Evolutionary conservation across 108 stramenopile genomes (phyloP), one percentile per base, ranked within the genome.

Genomic region (Fragilariopsis cylindrus): DNA sequence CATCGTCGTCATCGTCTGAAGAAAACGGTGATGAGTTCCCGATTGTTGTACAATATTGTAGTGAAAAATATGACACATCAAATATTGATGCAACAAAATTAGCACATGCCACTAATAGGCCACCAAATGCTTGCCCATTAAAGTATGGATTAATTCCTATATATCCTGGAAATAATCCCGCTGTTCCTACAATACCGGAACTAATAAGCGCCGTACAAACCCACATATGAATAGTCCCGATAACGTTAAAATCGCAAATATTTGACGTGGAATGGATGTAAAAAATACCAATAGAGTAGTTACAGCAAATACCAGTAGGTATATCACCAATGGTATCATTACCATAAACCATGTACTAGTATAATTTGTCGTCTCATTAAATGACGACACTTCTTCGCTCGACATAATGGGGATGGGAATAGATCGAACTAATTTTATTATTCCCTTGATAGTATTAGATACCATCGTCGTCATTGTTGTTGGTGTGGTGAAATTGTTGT

Each of bases 121-220:
- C 84, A 30, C 81, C 84, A 19, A 84, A 21, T 1, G 85, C 82
- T 75, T 88, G 87, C 2, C 87, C 87, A 54, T 76, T 50, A 48
- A 88, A 78, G 63, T 70, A 85, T 11, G 87, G 78, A 57, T 70
- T 57, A 40, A 84, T 73, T 1, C 76, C 85, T 15, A 84, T 30
- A 57, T 72, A 18, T 7, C 72, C 50, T 4, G 48, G 43, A 52
- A 43, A 48, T 12, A 81, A 71, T 41, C 69, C 69, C 0, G 84
- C 84, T 42, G 83, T 76, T n/a, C 77, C 80, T 4, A 85, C 72
- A 54, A 85, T 76, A 19, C 87, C 87, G 4, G 87, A 75, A 40
- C 69, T 68, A 3, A 78, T 77, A 46, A 88, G 42, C 2, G 82
- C 71, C 5, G 75, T 76, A 16, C 60, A 76, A 4, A 74, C 11